Evolutionary conservation across 306 rosid species (phyloP), one percentile per base, ranked within the genome.

Genomic region (Hippophae tibetana): DNA sequence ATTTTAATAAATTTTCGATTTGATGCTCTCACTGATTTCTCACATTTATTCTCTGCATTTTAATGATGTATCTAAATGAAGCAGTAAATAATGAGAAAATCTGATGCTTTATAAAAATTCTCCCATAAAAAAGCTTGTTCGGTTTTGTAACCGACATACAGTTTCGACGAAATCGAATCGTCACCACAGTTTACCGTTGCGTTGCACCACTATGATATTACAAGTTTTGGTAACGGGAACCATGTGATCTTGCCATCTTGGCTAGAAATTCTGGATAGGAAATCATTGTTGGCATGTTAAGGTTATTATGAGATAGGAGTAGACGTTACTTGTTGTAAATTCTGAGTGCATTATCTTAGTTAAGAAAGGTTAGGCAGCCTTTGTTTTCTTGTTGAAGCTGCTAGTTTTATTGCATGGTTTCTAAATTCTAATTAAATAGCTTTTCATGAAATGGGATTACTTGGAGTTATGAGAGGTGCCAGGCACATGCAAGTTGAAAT

Each of bases 331-430:
- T 74, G 71, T 62, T 81, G 18, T 83, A 77, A 58, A 81, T 77
- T 68, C 47, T 81, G 72, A 77, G 81, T 40, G 73, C 66, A 10
- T 58, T 77, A 69, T 56, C 78, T 6, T 46, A 74, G 75, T 47
- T 58, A 65, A 67, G 56, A 54, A 68, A 77, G 40, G 76, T 71
- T 64, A 71, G 56, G 55, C 25, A 66, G 58, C 10, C 72, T 81
- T 71, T 45, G 50, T 46, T 69, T 67, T 65, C 41, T 81, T 59
- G 78, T 81, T 51, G 80, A 81, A 72, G 83, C 78, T 56, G 78
- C 68, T 71, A 56, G 78, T 53, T 50, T 18, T 68, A 80, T 80
- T 42, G 77, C 45, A 65, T 74, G 78, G n/a, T 77, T 4, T 81
- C 74, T 40, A 77, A 74, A 58, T 31, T 31, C 38, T 31, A 31